phyloP scores from a whole-genome alignment of 2,329 filamentous ascomycete genomes.

The Gaeumannomyces tritici region DNA sequence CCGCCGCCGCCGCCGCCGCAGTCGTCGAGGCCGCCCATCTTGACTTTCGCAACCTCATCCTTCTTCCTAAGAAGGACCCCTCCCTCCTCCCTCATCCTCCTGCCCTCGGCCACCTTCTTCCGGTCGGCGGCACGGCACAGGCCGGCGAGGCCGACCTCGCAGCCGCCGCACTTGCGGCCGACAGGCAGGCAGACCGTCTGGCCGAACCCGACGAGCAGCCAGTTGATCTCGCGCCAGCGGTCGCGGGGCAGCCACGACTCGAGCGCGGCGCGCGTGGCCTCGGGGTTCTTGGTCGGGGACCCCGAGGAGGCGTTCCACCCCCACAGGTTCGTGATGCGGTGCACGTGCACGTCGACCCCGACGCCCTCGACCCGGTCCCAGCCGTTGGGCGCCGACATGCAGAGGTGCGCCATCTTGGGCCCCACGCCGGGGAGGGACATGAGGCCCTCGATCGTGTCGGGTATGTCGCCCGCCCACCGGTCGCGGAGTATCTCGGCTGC shows the following conservation, averaged over 20 bases:
- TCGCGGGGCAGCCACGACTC: constrained; percentile 78
- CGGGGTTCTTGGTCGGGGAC: constrained; percentile 63
- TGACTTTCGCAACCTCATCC: constrained; percentile 4
- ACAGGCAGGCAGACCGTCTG: constrained; percentile 80
- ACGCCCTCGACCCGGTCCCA: constrained; percentile 62
- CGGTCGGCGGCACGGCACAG: constrained; percentile 66
- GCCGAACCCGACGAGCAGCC: constrained; percentile 76
- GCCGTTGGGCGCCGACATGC: constrained; percentile 59
- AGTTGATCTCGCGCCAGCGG: constrained; percentile 88
- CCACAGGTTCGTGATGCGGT: constrained; percentile 91
- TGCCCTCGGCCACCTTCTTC: constrained; percentile 50
- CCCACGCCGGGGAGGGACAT: constrained; percentile 77
- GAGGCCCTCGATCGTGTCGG: constrained; percentile 65
- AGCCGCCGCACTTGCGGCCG: constrained; percentile 74
- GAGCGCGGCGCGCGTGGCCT: constrained; percentile 67
- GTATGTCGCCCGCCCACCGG: constrained; percentile 65
- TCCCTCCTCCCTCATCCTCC: constrained; percentile 34
- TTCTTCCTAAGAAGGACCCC: constrained; percentile 13
- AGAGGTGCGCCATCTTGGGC: constrained; percentile 91
- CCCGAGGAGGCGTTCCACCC: constrained; percentile 63
- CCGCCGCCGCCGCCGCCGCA: too few relatives aligned
- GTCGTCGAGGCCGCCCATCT: not conserved
- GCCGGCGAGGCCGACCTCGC: constrained; percentile 65
- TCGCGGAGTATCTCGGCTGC: constrained; percentile 65
- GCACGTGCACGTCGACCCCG: constrained; percentile 90